Conservation (phyloP, 2,329 filamentous ascomycete species). For the Colletotrichum kahawae region DNA sequence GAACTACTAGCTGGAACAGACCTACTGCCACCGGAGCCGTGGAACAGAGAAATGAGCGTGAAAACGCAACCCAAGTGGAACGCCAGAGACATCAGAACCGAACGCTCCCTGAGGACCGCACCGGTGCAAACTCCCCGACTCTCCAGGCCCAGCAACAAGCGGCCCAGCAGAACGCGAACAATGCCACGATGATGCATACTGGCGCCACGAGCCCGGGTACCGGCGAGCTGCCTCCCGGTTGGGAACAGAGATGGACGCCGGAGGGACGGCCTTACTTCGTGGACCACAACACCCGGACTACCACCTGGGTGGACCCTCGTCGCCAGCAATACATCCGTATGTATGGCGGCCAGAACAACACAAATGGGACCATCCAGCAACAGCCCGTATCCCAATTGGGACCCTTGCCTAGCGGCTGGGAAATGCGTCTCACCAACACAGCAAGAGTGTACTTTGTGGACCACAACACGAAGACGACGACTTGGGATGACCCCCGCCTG, state of each 20-base stretch:
- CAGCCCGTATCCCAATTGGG: slow-evolving; percentile 97
- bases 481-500: slow-evolving; percentile 95
- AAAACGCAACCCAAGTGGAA: slow-evolving; percentile 91
- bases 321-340: slow-evolving; percentile 98
- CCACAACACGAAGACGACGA: slow-evolving; percentile 99
- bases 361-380: slow-evolving; percentile 89
- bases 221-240: slow-evolving; percentile 91
- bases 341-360: slow-evolving; percentile 88
- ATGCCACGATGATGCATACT: slow-evolving; percentile 90
- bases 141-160: slow-evolving; percentile 57
- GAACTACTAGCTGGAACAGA: slow-evolving; percentile 95
- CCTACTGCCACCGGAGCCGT: slow-evolving; percentile 80
- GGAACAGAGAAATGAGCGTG: slow-evolving; percentile 79
- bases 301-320: slow-evolving; percentile 97
- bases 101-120: slow-evolving; percentile 93
- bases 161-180: slow-evolving; percentile 50
- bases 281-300: slow-evolving; percentile 97
- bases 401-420: slow-evolving; percentile 95
- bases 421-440: slow-evolving; percentile 99
- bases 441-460: slow-evolving; percentile 98
- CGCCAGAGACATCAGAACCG: slow-evolving; percentile 93
- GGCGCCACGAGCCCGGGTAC: slow-evolving; percentile 93
- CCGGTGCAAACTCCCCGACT: slow-evolving; percentile 89
- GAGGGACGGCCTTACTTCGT: slow-evolving; percentile 97
- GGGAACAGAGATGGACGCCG: slow-evolving; percentile 95